Conservation (phyloP, 2,329 filamentous ascomycete genomes). For the Lomentospora prolificans region DNA sequence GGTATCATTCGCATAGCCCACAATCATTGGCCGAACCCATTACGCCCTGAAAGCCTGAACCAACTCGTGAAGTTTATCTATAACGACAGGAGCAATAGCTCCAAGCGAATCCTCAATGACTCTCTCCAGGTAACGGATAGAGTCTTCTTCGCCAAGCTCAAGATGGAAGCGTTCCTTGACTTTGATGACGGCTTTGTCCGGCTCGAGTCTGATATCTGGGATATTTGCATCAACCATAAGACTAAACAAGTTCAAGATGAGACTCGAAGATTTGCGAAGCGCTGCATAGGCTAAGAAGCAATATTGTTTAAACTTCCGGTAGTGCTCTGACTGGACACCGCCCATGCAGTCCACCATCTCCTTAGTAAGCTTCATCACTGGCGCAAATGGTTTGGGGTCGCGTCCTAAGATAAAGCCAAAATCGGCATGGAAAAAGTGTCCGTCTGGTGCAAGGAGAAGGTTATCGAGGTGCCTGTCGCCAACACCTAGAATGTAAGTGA, state of each 20-base stretch:
- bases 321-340: constrained; percentile 69
- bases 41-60: constrained; percentile 83
- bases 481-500: constrained; percentile 94
- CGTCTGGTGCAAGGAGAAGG: constrained; percentile 78
- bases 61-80: constrained; percentile 89
- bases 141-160: constrained; percentile 85
- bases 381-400: constrained; percentile 94
- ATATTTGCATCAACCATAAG: constrained; percentile 98
- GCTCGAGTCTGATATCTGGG: constrained; percentile 84
- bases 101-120: constrained; percentile 86
- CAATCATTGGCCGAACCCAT: not conserved
- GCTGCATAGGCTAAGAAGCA: constrained; percentile 93
- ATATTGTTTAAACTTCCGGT: constrained; percentile 85
- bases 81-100: constrained; percentile 84
- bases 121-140: constrained; percentile 75
- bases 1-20: constrained; percentile 1
- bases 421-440: constrained; percentile 95
- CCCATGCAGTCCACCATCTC: constrained; percentile 99
- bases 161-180: constrained; percentile 91
- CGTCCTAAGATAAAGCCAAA: constrained; percentile 97
- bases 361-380: constrained; percentile 90
- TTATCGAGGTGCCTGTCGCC: constrained; percentile 96
- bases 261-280: constrained; percentile 75
- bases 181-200: constrained; percentile 88
- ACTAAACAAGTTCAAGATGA: constrained; percentile 91